Conservation (phyloP, 345 rosid genomes). For the Isatis tinctoria region DNA sequence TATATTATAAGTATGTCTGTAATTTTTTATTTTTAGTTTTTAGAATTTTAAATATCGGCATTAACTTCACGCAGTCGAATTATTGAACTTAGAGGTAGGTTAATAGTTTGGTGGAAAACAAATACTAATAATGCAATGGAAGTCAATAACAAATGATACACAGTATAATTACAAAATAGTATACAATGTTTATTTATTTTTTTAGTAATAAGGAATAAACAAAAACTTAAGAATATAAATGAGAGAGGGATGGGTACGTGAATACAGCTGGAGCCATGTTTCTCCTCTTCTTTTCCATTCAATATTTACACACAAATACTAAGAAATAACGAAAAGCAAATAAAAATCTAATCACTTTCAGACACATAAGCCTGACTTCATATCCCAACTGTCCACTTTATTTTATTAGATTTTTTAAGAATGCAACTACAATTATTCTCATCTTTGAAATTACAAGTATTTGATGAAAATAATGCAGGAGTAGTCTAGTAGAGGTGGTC, state of each 20-base stretch:
- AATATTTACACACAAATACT: slow-evolving; percentile 13
- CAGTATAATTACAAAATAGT: background rate
- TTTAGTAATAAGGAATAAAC: background rate
- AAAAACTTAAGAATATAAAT: slow-evolving; percentile 2
- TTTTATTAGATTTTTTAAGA: slow-evolving; percentile 5
- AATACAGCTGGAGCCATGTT: slow-evolving; percentile 67
- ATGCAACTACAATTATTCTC: background rate
- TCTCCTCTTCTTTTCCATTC: slow-evolving; percentile 22
- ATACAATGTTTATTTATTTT: background rate
- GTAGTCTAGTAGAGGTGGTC: slow-evolving; percentile 8
- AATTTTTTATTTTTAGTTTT: no score
- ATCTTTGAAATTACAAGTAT: background rate
- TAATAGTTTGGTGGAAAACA: slow-evolving; percentile 18
- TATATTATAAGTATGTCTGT: no score
- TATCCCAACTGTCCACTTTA: slow-evolving; percentile 20
- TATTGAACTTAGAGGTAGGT: slow-evolving; percentile 28
- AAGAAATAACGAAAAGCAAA: slow-evolving; percentile 27
- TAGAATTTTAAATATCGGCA: no score
- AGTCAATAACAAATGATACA: slow-evolving; percentile 24
- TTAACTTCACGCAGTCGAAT: slow-evolving; percentile 10
- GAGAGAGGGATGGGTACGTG: slow-evolving; percentile 42
- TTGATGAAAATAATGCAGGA: slow-evolving; percentile 4
- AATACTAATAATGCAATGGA: slow-evolving; percentile 10
- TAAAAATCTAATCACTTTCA: slow-evolving; percentile 45
- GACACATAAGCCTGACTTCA: slow-evolving; percentile 40